Conservation (phyloP, 768 basidiomycete genomes). For the Clathrus columnatus region DNA sequence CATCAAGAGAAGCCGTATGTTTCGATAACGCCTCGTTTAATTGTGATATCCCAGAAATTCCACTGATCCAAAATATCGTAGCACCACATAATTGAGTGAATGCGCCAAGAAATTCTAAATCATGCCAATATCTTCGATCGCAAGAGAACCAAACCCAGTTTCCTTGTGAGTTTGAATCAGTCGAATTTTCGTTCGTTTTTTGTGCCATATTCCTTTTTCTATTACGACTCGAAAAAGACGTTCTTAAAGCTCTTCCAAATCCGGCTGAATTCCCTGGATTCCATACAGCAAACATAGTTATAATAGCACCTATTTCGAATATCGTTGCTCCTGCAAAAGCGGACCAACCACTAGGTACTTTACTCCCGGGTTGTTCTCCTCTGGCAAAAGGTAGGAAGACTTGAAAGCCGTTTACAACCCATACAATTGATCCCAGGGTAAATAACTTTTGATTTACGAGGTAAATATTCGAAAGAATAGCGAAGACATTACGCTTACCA, state of each 20-base stretch:
- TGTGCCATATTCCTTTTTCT: background rate
- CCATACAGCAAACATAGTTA: constrained; percentile 47
- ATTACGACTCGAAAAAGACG: background rate
- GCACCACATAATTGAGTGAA: constrained; percentile 47
- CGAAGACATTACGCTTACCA: background rate
- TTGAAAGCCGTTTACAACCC: constrained; percentile 51
- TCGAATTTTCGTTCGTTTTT: background rate
- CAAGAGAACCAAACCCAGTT: constrained; percentile 29
- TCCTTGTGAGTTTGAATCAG: background rate
- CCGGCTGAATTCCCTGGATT: constrained; percentile 25
- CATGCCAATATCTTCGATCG: constrained; percentile 29
- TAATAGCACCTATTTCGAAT: constrained; percentile 49
- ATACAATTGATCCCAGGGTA: constrained; percentile 35
- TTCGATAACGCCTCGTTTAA: constrained; percentile 26
- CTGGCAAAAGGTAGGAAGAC: constrained; percentile 40
- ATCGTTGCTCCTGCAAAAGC: constrained; percentile 51
- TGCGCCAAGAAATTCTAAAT: constrained; percentile 42
- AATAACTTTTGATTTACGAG: constrained; percentile 17
- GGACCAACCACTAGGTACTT: constrained; percentile 34
- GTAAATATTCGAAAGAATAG: background rate
- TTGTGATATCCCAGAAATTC: constrained; percentile 28
- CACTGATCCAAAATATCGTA: constrained; percentile 54
- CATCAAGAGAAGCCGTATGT: constrained; percentile 28
- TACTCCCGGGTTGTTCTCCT: constrained; percentile 18
- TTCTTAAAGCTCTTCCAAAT: constrained; percentile 8